Evolutionary conservation across 2,329 filamentous ascomycete species (phyloP).

Genomic region (Nigrospora sphaerica): DNA sequence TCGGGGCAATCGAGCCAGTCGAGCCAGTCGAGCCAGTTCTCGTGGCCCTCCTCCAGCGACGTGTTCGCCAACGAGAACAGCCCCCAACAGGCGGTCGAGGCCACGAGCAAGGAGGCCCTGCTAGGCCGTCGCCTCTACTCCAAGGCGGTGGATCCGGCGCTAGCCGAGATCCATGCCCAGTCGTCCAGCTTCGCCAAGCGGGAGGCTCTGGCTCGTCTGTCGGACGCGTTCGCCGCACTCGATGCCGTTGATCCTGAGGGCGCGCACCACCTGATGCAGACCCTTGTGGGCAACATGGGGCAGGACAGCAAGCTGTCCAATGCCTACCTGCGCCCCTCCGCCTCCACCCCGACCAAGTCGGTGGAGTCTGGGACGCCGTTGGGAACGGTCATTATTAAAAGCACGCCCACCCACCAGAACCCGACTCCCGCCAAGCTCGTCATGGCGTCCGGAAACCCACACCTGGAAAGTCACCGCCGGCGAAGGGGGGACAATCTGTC

Average conservation of each 20-base stretch:
- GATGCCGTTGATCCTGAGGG: conserved; percentile 88
- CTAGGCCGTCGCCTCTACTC: conserved; percentile 76
- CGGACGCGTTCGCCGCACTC: conserved; percentile 77
- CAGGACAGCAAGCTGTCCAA: conserved; percentile 58
- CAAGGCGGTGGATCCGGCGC: conserved; percentile 73
- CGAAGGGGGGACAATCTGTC: conserved; percentile 42
- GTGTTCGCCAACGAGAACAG: conserved; percentile 56
- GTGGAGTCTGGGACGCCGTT: conserved; percentile 33
- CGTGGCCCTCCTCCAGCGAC: conserved; percentile 30
- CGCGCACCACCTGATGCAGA: conserved; percentile 75
- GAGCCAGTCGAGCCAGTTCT: conserved; percentile 24
- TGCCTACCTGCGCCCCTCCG: conserved; percentile 34
- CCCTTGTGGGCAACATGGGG: conserved; percentile 67
- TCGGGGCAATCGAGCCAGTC: conserved; percentile 26
- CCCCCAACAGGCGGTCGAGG: conserved; percentile 47
- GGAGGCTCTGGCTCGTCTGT: conserved; percentile 74
- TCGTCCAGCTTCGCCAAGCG: conserved; percentile 61
- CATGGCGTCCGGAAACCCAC: conserved; percentile 75
- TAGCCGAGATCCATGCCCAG: conserved; percentile 82
- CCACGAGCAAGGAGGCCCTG: conserved; percentile 70
- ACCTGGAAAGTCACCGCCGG: conserved; percentile 70
- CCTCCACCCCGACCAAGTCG: conserved; percentile 18
- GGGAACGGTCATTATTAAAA: conserved; percentile 53
- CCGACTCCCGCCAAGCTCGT: conserved; percentile 59
- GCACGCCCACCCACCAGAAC: conserved; percentile 28